These are phyloP conservation scores for Verbascum thapsus DNA, from an alignment of 257 asterid species.

Conservation along the genomic window DNA sequence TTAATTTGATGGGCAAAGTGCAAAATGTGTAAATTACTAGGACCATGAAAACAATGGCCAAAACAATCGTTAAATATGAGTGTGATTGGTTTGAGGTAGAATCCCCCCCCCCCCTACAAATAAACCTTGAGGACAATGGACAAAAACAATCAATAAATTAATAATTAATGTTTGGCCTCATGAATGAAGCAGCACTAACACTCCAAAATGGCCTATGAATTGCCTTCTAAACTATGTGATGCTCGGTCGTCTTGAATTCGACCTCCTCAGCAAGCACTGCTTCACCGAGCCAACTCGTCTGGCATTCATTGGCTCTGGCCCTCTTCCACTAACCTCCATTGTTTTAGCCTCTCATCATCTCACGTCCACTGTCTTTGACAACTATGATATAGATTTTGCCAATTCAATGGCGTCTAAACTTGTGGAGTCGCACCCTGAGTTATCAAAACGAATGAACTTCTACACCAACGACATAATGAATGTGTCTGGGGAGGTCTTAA, in stretches of 20 bases:
- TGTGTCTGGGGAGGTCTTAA: constrained; percentile 35
- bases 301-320: constrained; percentile 68
- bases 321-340: constrained; percentile 58
- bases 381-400: constrained; percentile 56
- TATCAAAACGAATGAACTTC: constrained; percentile 49
- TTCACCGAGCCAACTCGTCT: constrained; percentile 24
- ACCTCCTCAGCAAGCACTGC: constrained; percentile 39
- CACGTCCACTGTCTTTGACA: constrained; percentile 41
- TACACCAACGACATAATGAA: constrained; percentile 47
- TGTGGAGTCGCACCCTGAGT: constrained; percentile 40
- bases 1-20: too few relatives aligned
- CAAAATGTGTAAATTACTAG: too few relatives aligned
- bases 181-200: constrained; percentile 12
- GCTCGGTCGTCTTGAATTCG: constrained; percentile 47
- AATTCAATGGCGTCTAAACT: constrained; percentile 47
- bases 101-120: too few relatives aligned
- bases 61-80: too few relatives aligned
- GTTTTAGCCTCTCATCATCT: constrained; percentile 54
- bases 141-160: not conserved
- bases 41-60: too few relatives aligned
- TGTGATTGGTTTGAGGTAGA: too few relatives aligned
- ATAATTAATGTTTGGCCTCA: not conserved
- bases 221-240: constrained; percentile 47
- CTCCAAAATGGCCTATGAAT: constrained; percentile 44
- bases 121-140: too few relatives aligned